phyloP scores from a whole-genome alignment of 495 filamentous ascomycete species.

The Amphirosellinia nigrospora region DNA sequence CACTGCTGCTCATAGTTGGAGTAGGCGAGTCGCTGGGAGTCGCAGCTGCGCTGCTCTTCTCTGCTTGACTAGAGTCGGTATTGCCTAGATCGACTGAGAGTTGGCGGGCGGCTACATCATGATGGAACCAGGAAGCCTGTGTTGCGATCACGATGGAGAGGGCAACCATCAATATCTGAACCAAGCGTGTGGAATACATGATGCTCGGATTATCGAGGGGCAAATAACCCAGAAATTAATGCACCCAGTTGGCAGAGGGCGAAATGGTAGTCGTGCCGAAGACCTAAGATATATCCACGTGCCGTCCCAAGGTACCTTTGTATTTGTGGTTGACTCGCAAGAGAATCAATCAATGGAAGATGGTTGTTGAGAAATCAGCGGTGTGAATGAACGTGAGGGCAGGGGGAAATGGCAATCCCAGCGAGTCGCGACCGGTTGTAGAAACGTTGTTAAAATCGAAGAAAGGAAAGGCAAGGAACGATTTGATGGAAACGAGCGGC shows the following conservation, averaged over 20 bases:
- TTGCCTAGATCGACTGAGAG: constrained; percentile 18
- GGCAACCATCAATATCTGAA: constrained; percentile 47
- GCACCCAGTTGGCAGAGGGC: background rate
- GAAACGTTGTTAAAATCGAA: background rate
- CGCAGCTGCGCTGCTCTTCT: constrained; percentile 23
- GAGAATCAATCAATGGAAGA: background rate
- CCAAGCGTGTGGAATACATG: constrained; percentile 47
- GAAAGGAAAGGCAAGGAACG: constrained; percentile 16
- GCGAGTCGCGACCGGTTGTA: background rate
- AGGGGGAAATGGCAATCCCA: background rate
- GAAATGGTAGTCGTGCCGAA: background rate
- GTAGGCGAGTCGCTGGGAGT: constrained; percentile 22
- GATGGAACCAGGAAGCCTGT: constrained; percentile 45
- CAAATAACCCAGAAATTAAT: background rate
- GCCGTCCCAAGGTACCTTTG: background rate
- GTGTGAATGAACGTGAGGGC: background rate
- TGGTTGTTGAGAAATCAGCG: background rate
- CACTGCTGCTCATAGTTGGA: background rate
- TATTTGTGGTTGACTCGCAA: background rate
- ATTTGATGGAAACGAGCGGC: constrained; percentile 27
- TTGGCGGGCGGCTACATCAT: constrained; percentile 24
- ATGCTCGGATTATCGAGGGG: constrained; percentile 23
- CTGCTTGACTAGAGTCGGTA: constrained; percentile 14
- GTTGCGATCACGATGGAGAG: constrained; percentile 49
- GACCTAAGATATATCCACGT: background rate